These are phyloP conservation scores for Uncinocarpus reesii DNA, from an alignment of 2,329 filamentous ascomycete genomes.

Conservation along the genomic window DNA sequence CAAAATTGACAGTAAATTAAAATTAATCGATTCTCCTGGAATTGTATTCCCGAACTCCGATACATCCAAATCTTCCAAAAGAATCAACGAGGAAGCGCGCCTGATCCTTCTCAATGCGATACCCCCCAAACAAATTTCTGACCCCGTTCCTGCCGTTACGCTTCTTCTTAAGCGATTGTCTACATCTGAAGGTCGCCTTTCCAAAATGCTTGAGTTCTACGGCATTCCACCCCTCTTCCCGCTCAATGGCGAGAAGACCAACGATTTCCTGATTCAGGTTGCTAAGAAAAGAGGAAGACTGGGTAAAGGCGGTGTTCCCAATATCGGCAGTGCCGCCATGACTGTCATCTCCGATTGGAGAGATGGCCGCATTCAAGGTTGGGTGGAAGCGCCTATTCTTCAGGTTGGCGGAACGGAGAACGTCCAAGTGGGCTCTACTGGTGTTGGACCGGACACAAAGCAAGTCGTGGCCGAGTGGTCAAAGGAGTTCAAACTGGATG, in stretches of 20 bases:
- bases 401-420: slow-evolving; percentile 34
- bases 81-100: slow-evolving; percentile 66
- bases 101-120: slow-evolving; percentile 83
- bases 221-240: slow-evolving; percentile 68
- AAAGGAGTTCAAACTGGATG: slow-evolving; percentile 88
- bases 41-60: slow-evolving; percentile 73
- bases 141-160: slow-evolving; percentile 76
- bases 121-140: slow-evolving; percentile 86
- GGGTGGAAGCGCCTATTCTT: slow-evolving; percentile 66
- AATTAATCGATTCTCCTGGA: slow-evolving; percentile 83
- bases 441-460: slow-evolving; percentile 54
- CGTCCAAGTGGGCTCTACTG: not conserved
- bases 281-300: slow-evolving; percentile 84
- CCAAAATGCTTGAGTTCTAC: slow-evolving; percentile 74
- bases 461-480: slow-evolving; percentile 88
- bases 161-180: slow-evolving; percentile 75
- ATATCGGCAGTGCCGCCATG: slow-evolving; percentile 77
- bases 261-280: slow-evolving; percentile 88
- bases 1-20: slow-evolving; percentile 90
- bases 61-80: slow-evolving; percentile 46
- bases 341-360: slow-evolving; percentile 94
- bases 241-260: slow-evolving; percentile 63
- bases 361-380: slow-evolving; percentile 87
- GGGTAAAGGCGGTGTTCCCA: slow-evolving; percentile 81
- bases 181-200: slow-evolving; percentile 59